Evolutionary conservation across 1,284 basidiomycete genomes (phyloP), one percentile per base, ranked within the genome.

Genomic region (Entoloma clypeatum): DNA sequence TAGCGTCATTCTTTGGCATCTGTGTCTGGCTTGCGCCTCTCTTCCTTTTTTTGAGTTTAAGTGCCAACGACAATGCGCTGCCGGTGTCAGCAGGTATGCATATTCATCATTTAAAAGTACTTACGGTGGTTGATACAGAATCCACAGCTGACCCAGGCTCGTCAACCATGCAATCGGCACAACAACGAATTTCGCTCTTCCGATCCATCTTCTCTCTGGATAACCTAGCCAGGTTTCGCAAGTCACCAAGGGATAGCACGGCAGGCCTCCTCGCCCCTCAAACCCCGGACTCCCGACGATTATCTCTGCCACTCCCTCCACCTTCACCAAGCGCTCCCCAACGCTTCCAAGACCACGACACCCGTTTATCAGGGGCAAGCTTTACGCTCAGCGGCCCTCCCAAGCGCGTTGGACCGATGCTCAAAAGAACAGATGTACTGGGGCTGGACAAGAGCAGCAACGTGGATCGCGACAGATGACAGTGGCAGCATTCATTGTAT

Each of bases 1-100:
- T 95, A 36, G 88, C 92, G 11, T 87, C 90, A 3, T 96, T 94
- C 66, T 96, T 96, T 57, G 91, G 81, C 1, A 66, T 93, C 18
- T 95, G 91, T 64, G 87, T 97, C 4, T 97, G 93, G 93, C 78
- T 92, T 38, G 81, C 85, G 11, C 92, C 92, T 5, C 63, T 96
- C 21, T 96, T 92, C 64, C 65, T 97, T 17, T 97, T 96, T 71
- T 67, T 96, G 50, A 94, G 91, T 58, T 68, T 97, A 42, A 94
- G 90, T 52, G 93, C 93, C 7, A 96, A 95, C 52, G 94, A 97
- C 59, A 91, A 96, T 56, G 89, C 92, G 2, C 73, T 97, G 9
- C 94, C 93, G 1, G 71, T 70, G 19, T 69, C 74, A 10, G 47
- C 64, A 27, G 63, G 76, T 75, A 55, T 42, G 54, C 24, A 45